These are phyloP conservation scores for Zoysia pacifica DNA, from an alignment of 176 grass and related monocot genomes.

Conservation along the genomic window DNA sequence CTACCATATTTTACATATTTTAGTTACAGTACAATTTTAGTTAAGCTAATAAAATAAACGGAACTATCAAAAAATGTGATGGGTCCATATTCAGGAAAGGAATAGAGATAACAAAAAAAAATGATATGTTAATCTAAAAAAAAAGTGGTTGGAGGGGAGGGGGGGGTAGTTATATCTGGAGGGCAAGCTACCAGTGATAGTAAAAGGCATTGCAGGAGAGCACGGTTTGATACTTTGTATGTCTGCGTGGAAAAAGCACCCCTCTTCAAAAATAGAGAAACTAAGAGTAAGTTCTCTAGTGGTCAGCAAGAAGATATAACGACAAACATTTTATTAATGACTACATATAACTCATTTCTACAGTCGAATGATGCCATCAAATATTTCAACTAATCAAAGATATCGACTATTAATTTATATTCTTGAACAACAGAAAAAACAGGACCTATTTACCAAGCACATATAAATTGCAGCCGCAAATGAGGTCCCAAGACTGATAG, in stretches of 20 bases:
- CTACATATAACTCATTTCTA: background rate
- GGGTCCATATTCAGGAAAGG: conserved; percentile 9
- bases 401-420: background rate
- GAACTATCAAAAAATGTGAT: background rate
- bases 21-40: background rate
- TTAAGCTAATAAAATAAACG: background rate
- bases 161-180: background rate
- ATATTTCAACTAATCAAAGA: background rate
- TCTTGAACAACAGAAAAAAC: background rate
- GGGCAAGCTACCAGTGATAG: background rate
- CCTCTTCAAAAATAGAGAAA: conserved; percentile 9
- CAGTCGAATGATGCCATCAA: background rate
- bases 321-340: background rate
- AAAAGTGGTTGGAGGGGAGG: no score
- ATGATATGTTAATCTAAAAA: no score
- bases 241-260: background rate
- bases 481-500: background rate
- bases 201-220: background rate
- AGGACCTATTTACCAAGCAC: background rate
- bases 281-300: background rate
- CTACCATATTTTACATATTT: no score
- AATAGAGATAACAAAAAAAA: background rate
- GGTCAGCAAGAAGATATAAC: background rate
- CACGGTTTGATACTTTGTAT: background rate
- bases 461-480: conserved; percentile 1